Conservation (phyloP, 2,329 filamentous ascomycete genomes). For the Aspergillus pseudoterreus region DNA sequence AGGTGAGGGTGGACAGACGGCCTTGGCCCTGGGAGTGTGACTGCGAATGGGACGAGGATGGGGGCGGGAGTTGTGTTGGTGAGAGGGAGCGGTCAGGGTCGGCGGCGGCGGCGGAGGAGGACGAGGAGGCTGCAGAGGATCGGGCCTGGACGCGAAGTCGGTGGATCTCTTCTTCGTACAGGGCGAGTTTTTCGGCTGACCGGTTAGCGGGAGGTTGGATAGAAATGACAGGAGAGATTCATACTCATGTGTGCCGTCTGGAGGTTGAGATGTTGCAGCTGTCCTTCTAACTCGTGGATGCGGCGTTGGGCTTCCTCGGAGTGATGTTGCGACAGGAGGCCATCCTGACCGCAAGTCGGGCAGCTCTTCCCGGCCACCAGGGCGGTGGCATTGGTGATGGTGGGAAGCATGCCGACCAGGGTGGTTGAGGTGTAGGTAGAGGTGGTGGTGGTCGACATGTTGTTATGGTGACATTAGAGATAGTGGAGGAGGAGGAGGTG, state of each 20-base stretch:
- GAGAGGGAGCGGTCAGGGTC: constrained; percentile 33
- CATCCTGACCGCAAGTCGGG: constrained; percentile 38
- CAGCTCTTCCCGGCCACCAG: constrained; percentile 26
- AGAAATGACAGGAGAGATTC: neutral
- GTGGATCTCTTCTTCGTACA: constrained; percentile 61
- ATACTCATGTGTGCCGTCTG: constrained; percentile 53
- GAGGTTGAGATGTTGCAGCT: constrained; percentile 50
- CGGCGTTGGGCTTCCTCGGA: constrained; percentile 35
- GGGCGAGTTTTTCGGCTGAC: constrained; percentile 55
- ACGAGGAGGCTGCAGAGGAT: constrained; percentile 27
- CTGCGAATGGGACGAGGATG: constrained; percentile 9
- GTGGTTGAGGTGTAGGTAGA: constrained; percentile 27
- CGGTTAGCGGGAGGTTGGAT: neutral
- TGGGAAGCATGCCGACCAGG: constrained; percentile 27
- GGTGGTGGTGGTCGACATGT: constrained; percentile 23
- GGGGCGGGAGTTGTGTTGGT: constrained; percentile 28
- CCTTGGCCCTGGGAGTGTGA: constrained; percentile 27
- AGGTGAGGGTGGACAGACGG: constrained; percentile 37
- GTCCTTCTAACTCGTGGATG: constrained; percentile 52
- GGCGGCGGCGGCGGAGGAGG: constrained; percentile 23
- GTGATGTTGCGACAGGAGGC: constrained; percentile 19
- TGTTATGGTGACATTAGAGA: constrained; percentile 7
- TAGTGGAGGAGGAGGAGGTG: neutral
- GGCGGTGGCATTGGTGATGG: constrained; percentile 24
- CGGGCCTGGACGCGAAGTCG: constrained; percentile 39